Evolutionary conservation across 2,329 filamentous ascomycete species (phyloP).

Genomic region (Rachicladosporium sp.): DNA sequence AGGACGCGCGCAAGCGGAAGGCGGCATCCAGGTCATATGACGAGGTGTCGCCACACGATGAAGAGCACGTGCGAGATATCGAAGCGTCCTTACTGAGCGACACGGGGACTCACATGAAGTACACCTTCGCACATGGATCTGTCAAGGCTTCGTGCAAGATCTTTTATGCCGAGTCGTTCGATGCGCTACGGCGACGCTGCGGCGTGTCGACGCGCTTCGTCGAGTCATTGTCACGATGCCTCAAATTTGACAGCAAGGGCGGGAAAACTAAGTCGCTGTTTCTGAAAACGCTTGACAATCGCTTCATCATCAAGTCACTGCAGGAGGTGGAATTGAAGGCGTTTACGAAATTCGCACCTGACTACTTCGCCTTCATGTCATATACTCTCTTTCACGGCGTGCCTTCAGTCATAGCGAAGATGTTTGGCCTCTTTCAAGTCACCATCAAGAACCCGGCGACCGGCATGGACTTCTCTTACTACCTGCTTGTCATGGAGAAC

Average conservation of each 20-base stretch:
- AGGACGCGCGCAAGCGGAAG: slow-evolving; percentile 12
- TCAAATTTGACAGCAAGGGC: slow-evolving; percentile 96
- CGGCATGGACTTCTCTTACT: slow-evolving; percentile 86
- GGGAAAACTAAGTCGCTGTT: slow-evolving; percentile 98
- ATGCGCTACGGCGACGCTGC: slow-evolving; percentile 84
- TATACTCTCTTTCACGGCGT: slow-evolving; percentile 87
- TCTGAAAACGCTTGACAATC: slow-evolving; percentile 88
- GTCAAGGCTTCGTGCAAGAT: slow-evolving; percentile 96
- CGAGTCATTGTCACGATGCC: slow-evolving; percentile 84
- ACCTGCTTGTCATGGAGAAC: slow-evolving; percentile 92
- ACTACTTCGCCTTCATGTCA: slow-evolving; percentile 95
- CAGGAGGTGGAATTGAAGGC: slow-evolving; percentile 85
- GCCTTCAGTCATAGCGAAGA: slow-evolving; percentile 94
- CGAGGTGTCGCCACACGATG: slow-evolving; percentile 19
- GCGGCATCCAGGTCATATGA: slow-evolving; percentile 12
- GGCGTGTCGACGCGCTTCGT: slow-evolving; percentile 88
- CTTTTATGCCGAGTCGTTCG: slow-evolving; percentile 96
- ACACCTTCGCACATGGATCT: slow-evolving; percentile 87
- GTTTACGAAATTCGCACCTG: slow-evolving; percentile 88
- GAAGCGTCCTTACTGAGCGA: slow-evolving; percentile 74
- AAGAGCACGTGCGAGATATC: slow-evolving; percentile 55
- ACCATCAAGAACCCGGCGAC: slow-evolving; percentile 91
- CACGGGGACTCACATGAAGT: slow-evolving; percentile 87
- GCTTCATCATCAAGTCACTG: slow-evolving; percentile 83
- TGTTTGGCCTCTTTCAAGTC: slow-evolving; percentile 96